Base-by-base conservation (phyloP, 1,284 basidiomycete species). In the Trichosporon coremiiforme region DNA sequence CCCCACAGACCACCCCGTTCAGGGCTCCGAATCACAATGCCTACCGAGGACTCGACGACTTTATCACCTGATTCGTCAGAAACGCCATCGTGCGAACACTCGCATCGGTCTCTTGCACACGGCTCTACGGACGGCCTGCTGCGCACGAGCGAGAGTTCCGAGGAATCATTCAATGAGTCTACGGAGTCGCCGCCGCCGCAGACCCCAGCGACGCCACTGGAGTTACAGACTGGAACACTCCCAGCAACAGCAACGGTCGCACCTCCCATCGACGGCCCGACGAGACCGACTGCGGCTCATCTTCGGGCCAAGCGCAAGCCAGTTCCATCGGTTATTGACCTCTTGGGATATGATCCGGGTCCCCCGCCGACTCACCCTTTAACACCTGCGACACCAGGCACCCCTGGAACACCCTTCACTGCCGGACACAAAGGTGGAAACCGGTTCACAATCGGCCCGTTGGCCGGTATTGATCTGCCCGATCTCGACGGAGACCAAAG, bases 1-100 rank as follows among this genome's bases (percentile, higher is more conserved):
- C 57, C 57, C 9, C 57, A 62, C 57, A 62, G 57, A 62, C 57
- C 57, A 6, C 57, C 29, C 20, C 57, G 57, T n/a, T 62, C 57
- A 62, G 57, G 57, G 29, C 57, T 62, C 31, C 57, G 57, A 33
- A 62, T 62, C 29, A 33, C 57, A 15, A 33, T 62, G 57, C 57
- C 57, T n/a, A 62, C 29, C 29, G 57, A 33, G 8, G n/a, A 62
- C 29, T n/a, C 57, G 29, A 62, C 57, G 15, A 33, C 31, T 12
- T 62, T 62, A 33, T 33, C 29, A 33, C 57, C 57, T 33, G 29
- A 62, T 10, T 62, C 57, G 57, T 35, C 35, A 10, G 57, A 62
- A 33, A 33, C 57, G 15, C 57, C 57, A 15, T 62, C 57, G 9
- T 62, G 57, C 57, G 57, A 62, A 17, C 57, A 35, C 57, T 25